These are phyloP conservation scores for Euphrasia arctica DNA, from an alignment of 305 asterid genomes.

Conservation along the genomic window DNA sequence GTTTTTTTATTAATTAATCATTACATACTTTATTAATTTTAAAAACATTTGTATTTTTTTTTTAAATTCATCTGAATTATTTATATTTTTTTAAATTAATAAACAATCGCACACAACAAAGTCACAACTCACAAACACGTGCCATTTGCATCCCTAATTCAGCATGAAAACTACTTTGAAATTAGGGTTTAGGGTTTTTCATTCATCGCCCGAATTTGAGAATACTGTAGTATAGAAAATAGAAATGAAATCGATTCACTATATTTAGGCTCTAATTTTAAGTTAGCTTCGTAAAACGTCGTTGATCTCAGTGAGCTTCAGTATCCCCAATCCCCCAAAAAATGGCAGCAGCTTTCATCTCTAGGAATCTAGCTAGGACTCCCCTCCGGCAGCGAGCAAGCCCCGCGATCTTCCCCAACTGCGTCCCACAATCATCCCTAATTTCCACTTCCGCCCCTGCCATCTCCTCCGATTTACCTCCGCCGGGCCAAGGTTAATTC, in stretches of 20 bases:
- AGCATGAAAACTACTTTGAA: not conserved
- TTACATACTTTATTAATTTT: too few relatives aligned
- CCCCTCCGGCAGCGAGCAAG: slow-evolving; percentile 31
- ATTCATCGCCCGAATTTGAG: too few relatives aligned
- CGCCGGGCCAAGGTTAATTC: slow-evolving; percentile 42
- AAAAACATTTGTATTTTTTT: too few relatives aligned
- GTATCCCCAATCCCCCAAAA: not conserved
- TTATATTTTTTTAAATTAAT: too few relatives aligned
- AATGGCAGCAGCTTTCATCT: slow-evolving; percentile 50
- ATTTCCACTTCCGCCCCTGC: slow-evolving; percentile 45
- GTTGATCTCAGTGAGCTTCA: slow-evolving; percentile 20
- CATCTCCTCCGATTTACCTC: slow-evolving; percentile 37
- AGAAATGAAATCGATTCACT: not conserved
- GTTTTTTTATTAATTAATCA: too few relatives aligned
- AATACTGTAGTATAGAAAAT: too few relatives aligned
- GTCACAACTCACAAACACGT: too few relatives aligned
- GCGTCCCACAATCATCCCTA: slow-evolving; percentile 36
- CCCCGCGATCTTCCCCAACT: slow-evolving; percentile 26
- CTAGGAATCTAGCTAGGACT: slow-evolving; percentile 45
- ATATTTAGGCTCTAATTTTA: not conserved
- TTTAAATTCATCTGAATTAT: too few relatives aligned
- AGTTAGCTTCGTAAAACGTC: too few relatives aligned
- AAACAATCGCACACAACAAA: too few relatives aligned
- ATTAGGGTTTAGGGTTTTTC: not conserved
- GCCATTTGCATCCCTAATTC: not conserved